Conservation (phyloP, 306 rosid species). For the Inga oerstediana region DNA sequence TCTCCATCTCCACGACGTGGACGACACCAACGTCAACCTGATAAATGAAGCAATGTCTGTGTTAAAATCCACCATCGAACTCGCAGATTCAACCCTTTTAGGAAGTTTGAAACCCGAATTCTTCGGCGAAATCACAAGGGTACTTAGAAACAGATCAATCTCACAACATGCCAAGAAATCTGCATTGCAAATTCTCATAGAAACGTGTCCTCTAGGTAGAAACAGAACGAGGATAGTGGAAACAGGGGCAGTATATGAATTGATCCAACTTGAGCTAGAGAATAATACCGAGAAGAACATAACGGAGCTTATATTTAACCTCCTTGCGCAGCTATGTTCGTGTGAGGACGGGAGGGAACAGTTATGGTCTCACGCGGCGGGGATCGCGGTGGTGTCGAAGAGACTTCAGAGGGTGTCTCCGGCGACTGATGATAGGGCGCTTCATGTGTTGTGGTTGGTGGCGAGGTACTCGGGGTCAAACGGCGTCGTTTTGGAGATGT, state of each 20-base stretch:
- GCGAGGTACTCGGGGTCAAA: constrained; percentile 48
- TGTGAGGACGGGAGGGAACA: constrained; percentile 77
- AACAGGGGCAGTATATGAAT: constrained; percentile 53
- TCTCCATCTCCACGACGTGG: constrained; percentile 38
- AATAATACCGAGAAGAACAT: constrained; percentile 38
- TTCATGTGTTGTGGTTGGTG: constrained; percentile 54
- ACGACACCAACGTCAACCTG: constrained; percentile 29
- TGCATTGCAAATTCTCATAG: constrained; percentile 42
- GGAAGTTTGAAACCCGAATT: constrained; percentile 50
- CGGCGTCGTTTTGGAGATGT: constrained; percentile 66
- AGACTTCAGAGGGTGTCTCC: constrained; percentile 72
- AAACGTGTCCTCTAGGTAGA: constrained; percentile 50
- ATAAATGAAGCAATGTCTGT: constrained; percentile 53
- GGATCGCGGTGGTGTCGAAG: constrained; percentile 67
- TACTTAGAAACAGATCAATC: constrained; percentile 35
- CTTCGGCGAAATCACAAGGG: constrained; percentile 47
- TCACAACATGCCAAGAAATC: constrained; percentile 53
- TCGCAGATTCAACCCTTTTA: constrained; percentile 37
- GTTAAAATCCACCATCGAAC: constrained; percentile 43
- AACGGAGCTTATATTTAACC: constrained; percentile 57
- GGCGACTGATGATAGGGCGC: constrained; percentile 53
- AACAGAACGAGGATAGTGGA: constrained; percentile 61
- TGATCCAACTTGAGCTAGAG: constrained; percentile 61
- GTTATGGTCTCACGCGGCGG: constrained; percentile 57
- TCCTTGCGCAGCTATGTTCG: constrained; percentile 57